Evolutionary conservation across 2,329 filamentous ascomycete genomes (phyloP).

Genomic region (Phyllachora maydis): DNA sequence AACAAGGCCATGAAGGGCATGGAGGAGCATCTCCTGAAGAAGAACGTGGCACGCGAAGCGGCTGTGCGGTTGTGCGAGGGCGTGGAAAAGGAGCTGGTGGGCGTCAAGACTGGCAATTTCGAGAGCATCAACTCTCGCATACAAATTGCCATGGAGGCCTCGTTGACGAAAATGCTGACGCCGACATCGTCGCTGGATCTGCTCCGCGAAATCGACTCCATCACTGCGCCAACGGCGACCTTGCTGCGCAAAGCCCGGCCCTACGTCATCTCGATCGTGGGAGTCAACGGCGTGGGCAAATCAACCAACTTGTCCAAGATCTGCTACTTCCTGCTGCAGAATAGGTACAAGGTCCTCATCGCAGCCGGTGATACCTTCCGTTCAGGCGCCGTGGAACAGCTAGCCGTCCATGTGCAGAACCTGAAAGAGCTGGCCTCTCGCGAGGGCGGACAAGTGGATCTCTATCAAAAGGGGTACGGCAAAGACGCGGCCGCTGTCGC

Average conservation of each 20-base stretch:
- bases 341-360: slow-evolving; percentile 88
- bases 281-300: slow-evolving; percentile 96
- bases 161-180: slow-evolving; percentile 84
- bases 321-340: slow-evolving; percentile 92
- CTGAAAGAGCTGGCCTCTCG: slow-evolving; percentile 71
- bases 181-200: slow-evolving; percentile 89
- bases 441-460: slow-evolving; percentile 67
- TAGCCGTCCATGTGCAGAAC: slow-evolving; percentile 87
- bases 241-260: slow-evolving; percentile 49
- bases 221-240: slow-evolving; percentile 44
- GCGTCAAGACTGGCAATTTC: slow-evolving; percentile 80
- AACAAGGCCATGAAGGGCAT: slow-evolving; percentile 87
- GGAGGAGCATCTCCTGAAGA: slow-evolving; percentile 84
- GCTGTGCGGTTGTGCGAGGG: slow-evolving; percentile 79
- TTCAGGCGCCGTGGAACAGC: slow-evolving; percentile 88
- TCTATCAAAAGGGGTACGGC: slow-evolving; percentile 95
- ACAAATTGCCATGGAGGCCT: slow-evolving; percentile 73
- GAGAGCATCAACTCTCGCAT: slow-evolving; percentile 63
- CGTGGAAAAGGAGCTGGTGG: slow-evolving; percentile 75
- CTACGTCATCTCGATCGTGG: slow-evolving; percentile 95
- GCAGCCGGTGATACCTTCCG: slow-evolving; percentile 94
- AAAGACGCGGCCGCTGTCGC: slow-evolving; percentile 94
- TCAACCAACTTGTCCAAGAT: slow-evolving; percentile 97
- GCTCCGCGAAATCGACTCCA: slow-evolving; percentile 73
- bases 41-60: slow-evolving; percentile 92